phyloP scores from a whole-genome alignment of 768 basidiomycete species.

The Crepidotus variabilis region DNA sequence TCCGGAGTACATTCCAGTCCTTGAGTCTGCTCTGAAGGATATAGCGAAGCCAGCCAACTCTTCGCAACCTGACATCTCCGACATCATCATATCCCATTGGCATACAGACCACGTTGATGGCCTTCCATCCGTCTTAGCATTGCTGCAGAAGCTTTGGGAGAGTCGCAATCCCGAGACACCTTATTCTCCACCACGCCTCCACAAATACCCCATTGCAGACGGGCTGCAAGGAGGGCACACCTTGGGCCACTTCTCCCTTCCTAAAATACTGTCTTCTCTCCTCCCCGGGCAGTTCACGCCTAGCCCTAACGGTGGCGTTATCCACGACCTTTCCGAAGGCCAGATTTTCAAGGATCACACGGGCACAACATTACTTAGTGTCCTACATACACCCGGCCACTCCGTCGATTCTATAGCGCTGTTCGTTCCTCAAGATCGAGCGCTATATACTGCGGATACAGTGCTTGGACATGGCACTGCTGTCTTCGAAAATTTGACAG shows the following conservation, averaged over 20 bases:
- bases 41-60: slow-evolving; percentile 28
- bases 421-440: slow-evolving; percentile 61
- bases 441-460: slow-evolving; percentile 84
- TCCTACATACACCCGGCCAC: slow-evolving; percentile 89
- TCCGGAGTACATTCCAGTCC: slow-evolving; percentile 60
- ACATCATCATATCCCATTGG: slow-evolving; percentile 90
- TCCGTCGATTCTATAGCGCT: slow-evolving; percentile 83
- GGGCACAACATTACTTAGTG: slow-evolving; percentile 38
- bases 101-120: slow-evolving; percentile 87
- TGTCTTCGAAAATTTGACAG: slow-evolving; percentile 78
- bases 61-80: slow-evolving; percentile 61
- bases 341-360: slow-evolving; percentile 43
- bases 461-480: slow-evolving; percentile 89
- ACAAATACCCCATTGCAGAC: slow-evolving; percentile 58
- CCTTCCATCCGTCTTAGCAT: slow-evolving; percentile 60
- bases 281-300: slow-evolving; percentile 44
- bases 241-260: slow-evolving; percentile 30
- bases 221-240: slow-evolving; percentile 13
- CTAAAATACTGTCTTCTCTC: slow-evolving; percentile 36
- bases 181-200: slow-evolving; percentile 66
- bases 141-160: slow-evolving; percentile 65
- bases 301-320: slow-evolving; percentile 32
- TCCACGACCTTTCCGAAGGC: slow-evolving; percentile 58
- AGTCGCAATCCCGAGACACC: slow-evolving; percentile 38
- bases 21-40: slow-evolving; percentile 56